Percentiles rank a stretch among this genome's conserved stretches.
phyloP scores from a whole-genome alignment of 2,329 filamentous ascomycete genomes.

The Trichophyton benhamiae region DNA sequence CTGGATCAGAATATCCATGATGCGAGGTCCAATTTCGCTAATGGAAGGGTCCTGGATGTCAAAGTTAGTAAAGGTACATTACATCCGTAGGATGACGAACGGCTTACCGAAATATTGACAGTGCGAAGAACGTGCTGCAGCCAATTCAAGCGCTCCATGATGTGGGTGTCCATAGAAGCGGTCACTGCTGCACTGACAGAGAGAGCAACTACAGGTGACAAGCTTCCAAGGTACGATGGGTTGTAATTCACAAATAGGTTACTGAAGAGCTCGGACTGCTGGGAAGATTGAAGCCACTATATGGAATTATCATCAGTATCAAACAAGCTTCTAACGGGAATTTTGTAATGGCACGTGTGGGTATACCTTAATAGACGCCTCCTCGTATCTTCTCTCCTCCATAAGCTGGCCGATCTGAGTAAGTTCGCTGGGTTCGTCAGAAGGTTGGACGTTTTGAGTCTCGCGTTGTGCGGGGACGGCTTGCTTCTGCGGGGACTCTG shows the following conservation, averaged over 20 bases:
- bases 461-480: constrained; percentile 10
- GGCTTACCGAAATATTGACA: constrained; percentile 41
- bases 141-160: constrained; percentile 46
- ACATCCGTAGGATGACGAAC: constrained; percentile 6
- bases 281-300: constrained; percentile 50
- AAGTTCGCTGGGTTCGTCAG: constrained; percentile 30
- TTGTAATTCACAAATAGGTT: constrained; percentile 47
- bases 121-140: constrained; percentile 43
- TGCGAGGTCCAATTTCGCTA: constrained; percentile 44
- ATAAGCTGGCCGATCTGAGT: constrained; percentile 32
- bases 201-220: constrained; percentile 47
- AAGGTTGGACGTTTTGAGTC: constrained; percentile 2
- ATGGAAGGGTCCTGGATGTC: constrained; percentile 40
- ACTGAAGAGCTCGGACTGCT: constrained; percentile 50
- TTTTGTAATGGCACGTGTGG: not conserved
- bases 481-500: constrained; percentile 11
- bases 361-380: constrained; percentile 35
- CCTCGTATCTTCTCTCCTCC: constrained; percentile 30
- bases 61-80: not conserved
- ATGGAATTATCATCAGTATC: constrained; percentile 6
- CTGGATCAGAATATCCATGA: constrained; percentile 48
- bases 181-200: constrained; percentile 53
- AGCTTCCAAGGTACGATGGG: constrained; percentile 43
- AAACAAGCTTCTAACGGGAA: not conserved
- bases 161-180: constrained; percentile 41